Evolutionary conservation across 2,329 filamentous ascomycete species (phyloP).

Genomic region (Colletotrichum sublineola): DNA sequence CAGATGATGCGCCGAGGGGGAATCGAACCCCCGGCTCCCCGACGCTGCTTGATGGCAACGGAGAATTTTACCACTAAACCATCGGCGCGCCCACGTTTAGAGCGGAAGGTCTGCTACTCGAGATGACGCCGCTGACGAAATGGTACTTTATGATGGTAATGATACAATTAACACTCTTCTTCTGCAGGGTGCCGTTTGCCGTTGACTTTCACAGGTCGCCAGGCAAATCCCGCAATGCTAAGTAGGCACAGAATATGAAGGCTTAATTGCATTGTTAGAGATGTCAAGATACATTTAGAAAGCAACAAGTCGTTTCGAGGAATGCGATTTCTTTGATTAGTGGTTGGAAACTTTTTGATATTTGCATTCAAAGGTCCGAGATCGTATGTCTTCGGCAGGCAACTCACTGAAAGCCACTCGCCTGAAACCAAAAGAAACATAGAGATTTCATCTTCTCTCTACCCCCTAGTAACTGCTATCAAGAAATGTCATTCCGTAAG

Average conservation of each 20-base stretch:
- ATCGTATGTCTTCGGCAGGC: not conserved
- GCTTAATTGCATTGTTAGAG: not conserved
- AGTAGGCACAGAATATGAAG: not conserved
- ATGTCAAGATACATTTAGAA: not conserved
- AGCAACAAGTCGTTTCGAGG: too few relatives aligned
- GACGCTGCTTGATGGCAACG: constrained; percentile 35
- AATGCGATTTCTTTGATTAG: not conserved
- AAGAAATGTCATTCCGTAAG: too few relatives aligned
- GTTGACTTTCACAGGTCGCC: too few relatives aligned
- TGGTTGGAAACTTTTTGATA: not conserved
- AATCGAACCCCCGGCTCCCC: constrained; percentile 31
- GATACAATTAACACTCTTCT: not conserved
- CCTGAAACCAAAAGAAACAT: not conserved
- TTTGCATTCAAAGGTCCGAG: not conserved
- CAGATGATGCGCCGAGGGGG: constrained; percentile 8
- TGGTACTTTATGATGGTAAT: not conserved
- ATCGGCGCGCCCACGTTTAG: constrained; percentile 8
- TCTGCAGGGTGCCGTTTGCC: not conserved
- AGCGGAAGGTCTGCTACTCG: too few relatives aligned
- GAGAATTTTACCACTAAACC: constrained; percentile 40
- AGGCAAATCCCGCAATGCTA: not conserved
- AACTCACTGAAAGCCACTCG: not conserved
- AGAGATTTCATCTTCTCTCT: too few relatives aligned
- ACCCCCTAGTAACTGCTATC: too few relatives aligned
- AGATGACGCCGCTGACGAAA: too few relatives aligned